These are phyloP conservation scores for Pythium dissotocum DNA, from an alignment of 352 stramenopile genomes.

Conservation along the genomic window DNA sequence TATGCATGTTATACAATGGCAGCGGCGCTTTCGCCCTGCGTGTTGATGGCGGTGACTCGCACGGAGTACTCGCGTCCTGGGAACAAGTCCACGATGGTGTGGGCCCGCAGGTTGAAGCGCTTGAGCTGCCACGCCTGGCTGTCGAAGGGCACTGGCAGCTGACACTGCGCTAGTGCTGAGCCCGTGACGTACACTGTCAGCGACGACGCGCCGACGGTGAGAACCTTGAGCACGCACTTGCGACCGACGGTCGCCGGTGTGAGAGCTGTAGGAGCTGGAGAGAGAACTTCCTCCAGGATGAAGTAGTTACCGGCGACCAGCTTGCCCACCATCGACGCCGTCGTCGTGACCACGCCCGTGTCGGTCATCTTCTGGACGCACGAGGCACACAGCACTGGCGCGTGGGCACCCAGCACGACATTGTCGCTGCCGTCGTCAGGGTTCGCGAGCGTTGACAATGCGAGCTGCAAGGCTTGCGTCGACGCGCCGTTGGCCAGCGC, in stretches of 20 bases:
- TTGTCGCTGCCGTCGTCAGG: slow-evolving; percentile 25
- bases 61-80: slow-evolving; percentile 72
- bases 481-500: slow-evolving; percentile 38
- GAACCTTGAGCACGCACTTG: slow-evolving; percentile 55
- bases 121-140: slow-evolving; percentile 59
- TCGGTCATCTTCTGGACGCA: slow-evolving; percentile 62
- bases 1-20: slow-evolving; percentile 21
- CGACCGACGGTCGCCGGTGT: slow-evolving; percentile 30
- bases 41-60: slow-evolving; percentile 46
- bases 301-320: slow-evolving; percentile 49
- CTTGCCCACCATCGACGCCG: slow-evolving; percentile 24
- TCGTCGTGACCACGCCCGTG: slow-evolving; percentile 43
- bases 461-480: slow-evolving; percentile 43
- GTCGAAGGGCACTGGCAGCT: slow-evolving; percentile 49
- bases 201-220: background rate
- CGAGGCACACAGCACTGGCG: slow-evolving; percentile 45
- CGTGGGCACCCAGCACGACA: slow-evolving; percentile 33
- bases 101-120: slow-evolving; percentile 60
- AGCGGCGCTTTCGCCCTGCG: slow-evolving; percentile 44
- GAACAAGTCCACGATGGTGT: slow-evolving; percentile 59
- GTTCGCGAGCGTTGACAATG: slow-evolving; percentile 29
- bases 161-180: slow-evolving; percentile 35
- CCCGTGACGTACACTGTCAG: slow-evolving; percentile 25
- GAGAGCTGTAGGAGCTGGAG: slow-evolving; percentile 43
- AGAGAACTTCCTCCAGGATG: slow-evolving; percentile 58